phyloP scores from a whole-genome alignment of 371 early-diverging fungal genomes.

The Apophysomyces variabilis region DNA sequence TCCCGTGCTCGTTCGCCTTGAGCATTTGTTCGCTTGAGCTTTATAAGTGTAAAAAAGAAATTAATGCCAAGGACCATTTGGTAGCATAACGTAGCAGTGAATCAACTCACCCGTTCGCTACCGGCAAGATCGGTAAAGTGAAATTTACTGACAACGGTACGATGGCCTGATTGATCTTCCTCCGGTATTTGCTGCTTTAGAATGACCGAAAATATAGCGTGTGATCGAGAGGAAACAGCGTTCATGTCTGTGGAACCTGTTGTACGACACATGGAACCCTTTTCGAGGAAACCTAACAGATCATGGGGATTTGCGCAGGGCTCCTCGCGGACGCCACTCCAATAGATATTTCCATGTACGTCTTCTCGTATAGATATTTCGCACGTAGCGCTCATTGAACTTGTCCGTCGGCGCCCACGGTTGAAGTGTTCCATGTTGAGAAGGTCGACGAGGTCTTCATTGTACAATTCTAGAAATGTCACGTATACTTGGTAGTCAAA shows the following conservation, averaged over 20 bases:
- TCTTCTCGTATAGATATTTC: conserved; percentile 88
- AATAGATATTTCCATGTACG: conserved; percentile 85
- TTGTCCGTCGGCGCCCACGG: conserved; percentile 12
- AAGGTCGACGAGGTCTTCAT: conserved; percentile 93
- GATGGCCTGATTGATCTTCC: conserved; percentile 17
- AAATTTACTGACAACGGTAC: conserved; percentile 74
- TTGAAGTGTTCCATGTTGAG: conserved; percentile 54
- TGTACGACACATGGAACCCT: conserved; percentile 87
- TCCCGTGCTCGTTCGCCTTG: conserved; percentile 94
- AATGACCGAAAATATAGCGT: conserved; percentile 96
- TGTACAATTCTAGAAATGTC: conserved; percentile 96
- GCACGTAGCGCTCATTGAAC: conserved; percentile 10
- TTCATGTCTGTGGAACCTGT: conserved; percentile 99
- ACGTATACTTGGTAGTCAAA: conserved; percentile 69
- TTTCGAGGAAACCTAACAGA: conserved; percentile 72
- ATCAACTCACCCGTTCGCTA: conserved; percentile 44
- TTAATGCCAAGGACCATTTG: not conserved
- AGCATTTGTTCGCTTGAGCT: conserved; percentile 56
- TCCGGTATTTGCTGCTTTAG: conserved; percentile 56
- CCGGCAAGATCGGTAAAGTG: conserved; percentile 98
- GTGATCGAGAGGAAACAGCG: conserved; percentile 94
- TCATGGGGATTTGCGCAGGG: conserved; percentile 75
- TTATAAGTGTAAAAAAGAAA: conserved; percentile 7
- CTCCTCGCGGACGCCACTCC: conserved; percentile 90
- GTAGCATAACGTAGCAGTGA: not conserved